Evolutionary conservation across 805 yeast genomes (phyloP), one percentile per base, ranked within the genome.

Genomic region (Kluyveromyces starmeri): DNA sequence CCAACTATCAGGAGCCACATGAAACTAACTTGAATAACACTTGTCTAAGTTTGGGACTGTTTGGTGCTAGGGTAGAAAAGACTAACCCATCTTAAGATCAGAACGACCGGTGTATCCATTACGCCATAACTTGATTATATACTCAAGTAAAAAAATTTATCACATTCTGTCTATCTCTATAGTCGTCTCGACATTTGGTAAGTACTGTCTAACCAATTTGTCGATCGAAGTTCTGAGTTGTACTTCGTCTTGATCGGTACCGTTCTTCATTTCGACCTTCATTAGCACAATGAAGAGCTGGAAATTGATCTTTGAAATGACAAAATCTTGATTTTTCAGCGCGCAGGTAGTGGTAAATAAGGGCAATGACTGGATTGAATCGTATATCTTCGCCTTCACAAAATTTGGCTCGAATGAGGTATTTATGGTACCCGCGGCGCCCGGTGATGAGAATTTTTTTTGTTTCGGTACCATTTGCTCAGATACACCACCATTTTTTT

Each of bases 211-310:
- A 7, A 55, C 41, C 37, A 55, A 51, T 29, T 50, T 52, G 20
- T 53, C 55, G 2, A 55, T 42, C 3, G 59, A 49, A 17, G 43
- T 21, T 26, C 81, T 53, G 21, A 82, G 48, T 20, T 64, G 58
- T 1, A 73, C 55, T 51, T 81, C 89, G 29, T 80, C 86, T 36
- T 79, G 83, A 41, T 73, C 73, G 4, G 81, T 71, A 1, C 78
- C 82, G n/a, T 88, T 88, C 30, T 61, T 55, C 80, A 82, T 75
- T 14, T 53, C 55, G 3, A 82, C 44, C 36, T 62, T 67, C 12
- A 78, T 41, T 3, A 83, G 68, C 2, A 78, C 71, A 16, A 82
- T 65, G 44, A 67, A 74, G 4, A 78, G 58, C 39, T 68, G 69
- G 49, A 75, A 73, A 50, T 77, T 81, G 24, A 79, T 77, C 44